phyloP scores from a whole-genome alignment of 2,329 filamentous ascomycete species.

The Calonectria multiphialidica region DNA sequence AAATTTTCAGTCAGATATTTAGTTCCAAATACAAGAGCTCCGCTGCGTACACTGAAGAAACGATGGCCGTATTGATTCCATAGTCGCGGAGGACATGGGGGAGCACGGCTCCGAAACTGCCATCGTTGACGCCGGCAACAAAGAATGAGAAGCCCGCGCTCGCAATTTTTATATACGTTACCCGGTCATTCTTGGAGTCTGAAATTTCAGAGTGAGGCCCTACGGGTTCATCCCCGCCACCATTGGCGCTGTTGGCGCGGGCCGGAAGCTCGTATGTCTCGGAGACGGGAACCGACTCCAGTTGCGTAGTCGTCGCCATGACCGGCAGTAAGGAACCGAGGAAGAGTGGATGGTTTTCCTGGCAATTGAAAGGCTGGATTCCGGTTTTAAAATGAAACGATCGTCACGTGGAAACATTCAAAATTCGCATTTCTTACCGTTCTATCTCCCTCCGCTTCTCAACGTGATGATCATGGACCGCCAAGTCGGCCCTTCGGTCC shows the following conservation, averaged over 20 bases:
- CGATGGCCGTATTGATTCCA: slow-evolving; percentile 62
- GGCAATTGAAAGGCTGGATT: not conserved
- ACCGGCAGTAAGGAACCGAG: not conserved
- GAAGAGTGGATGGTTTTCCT: not conserved
- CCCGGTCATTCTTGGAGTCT: slow-evolving; percentile 1
- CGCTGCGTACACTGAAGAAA: slow-evolving; percentile 60
- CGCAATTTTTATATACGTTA: slow-evolving; percentile 58
- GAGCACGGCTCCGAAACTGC: slow-evolving; percentile 71
- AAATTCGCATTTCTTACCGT: not conserved
- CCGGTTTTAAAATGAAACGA: not conserved
- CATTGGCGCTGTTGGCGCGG: not conserved
- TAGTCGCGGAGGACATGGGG: slow-evolving; percentile 73
- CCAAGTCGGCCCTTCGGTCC: slow-evolving; percentile 8
- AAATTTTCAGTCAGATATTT: not conserved
- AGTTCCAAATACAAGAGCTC: not conserved
- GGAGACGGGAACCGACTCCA: slow-evolving; percentile 6
- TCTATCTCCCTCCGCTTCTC: not conserved
- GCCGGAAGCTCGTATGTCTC: slow-evolving; percentile 13
- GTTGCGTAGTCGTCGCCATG: slow-evolving; percentile 19
- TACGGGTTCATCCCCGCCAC: not conserved
- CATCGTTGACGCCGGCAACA: slow-evolving; percentile 74
- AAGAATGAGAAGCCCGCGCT: slow-evolving; percentile 73
- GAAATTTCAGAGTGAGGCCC: not conserved
- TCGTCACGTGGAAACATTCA: not conserved
- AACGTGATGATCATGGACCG: not conserved